phyloP scores from a whole-genome alignment of 2,329 filamentous ascomycete species.

The Colletotrichum eremochloae region DNA sequence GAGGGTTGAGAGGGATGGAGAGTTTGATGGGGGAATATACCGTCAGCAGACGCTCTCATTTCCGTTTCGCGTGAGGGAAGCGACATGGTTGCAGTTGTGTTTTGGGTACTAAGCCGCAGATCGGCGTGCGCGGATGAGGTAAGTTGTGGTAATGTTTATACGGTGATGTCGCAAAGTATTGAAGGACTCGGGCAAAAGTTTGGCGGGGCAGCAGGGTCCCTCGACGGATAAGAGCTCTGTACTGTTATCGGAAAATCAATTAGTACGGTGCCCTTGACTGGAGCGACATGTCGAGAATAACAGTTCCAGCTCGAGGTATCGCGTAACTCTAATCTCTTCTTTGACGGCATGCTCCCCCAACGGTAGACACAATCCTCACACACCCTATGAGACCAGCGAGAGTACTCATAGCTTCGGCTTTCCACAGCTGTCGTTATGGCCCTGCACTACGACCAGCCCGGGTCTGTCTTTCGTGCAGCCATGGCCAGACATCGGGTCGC shows the following conservation, averaged over 20 bases:
- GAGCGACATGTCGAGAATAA: constrained; percentile 3
- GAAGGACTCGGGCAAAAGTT: constrained; percentile 24
- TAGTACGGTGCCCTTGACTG: constrained; percentile 17
- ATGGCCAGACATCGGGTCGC: constrained; percentile 42
- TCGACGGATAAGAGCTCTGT: constrained; percentile 35
- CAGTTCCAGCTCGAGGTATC: constrained; percentile 1
- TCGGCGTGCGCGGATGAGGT: background rate
- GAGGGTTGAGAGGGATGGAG: background rate
- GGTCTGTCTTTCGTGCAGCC: constrained; percentile 49
- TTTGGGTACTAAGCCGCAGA: too few relatives aligned
- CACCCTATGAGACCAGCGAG: constrained; percentile 34
- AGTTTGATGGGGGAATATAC: constrained; percentile 47
- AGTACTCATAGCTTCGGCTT: constrained; percentile 20
- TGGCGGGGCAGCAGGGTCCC: constrained; percentile 29
- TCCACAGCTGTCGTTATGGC: constrained; percentile 13
- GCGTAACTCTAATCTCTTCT: background rate
- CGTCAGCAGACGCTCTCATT: constrained; percentile 62
- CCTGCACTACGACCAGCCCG: constrained; percentile 43
- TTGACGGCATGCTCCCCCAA: background rate
- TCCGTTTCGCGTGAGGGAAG: constrained; percentile 58
- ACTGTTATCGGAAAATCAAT: constrained; percentile 28
- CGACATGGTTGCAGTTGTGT: constrained; percentile 48
- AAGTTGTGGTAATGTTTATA: constrained; percentile 5
- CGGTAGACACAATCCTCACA: background rate
- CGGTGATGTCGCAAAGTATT: constrained; percentile 11